Evolutionary conservation across 2,329 filamentous ascomycete genomes (phyloP).

Genomic region (Fusarium sarcochroum): DNA sequence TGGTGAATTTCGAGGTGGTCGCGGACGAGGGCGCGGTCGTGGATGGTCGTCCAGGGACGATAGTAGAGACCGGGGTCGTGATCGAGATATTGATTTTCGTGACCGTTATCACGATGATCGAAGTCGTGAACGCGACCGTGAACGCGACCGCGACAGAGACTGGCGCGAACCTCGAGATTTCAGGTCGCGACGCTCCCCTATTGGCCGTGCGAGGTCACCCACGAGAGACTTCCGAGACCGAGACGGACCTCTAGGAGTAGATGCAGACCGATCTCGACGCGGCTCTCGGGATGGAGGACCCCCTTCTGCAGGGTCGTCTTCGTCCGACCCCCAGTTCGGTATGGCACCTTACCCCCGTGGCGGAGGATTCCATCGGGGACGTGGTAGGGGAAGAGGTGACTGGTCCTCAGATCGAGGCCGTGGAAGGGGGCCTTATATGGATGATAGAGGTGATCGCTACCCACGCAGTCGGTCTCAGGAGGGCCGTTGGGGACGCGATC

Average conservation of each 20-base stretch:
- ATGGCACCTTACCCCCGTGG: conserved; percentile 67
- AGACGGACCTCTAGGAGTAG: conserved; percentile 73
- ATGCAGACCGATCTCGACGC: conserved; percentile 76
- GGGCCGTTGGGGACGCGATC: conserved; percentile 70
- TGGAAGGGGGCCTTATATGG: conserved; percentile 68
- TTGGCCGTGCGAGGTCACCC: conserved; percentile 73
- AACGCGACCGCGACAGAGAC: conserved; percentile 66
- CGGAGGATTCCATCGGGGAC: conserved; percentile 68
- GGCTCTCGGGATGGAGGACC: conserved; percentile 79
- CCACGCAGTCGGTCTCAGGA: conserved; percentile 76
- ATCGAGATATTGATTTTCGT: conserved; percentile 72
- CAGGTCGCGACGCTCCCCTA: conserved; percentile 69
- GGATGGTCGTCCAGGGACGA: conserved; percentile 72
- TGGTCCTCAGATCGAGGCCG: conserved; percentile 64
- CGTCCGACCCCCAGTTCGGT: conserved; percentile 75
- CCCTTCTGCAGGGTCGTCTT: conserved; percentile 77
- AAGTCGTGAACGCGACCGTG: conserved; percentile 70
- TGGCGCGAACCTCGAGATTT: conserved; percentile 59
- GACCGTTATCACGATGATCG: conserved; percentile 73
- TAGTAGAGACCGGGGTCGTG: conserved; percentile 71
- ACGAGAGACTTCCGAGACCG: conserved; percentile 75
- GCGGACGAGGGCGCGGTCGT: conserved; percentile 68
- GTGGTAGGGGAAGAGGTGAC: conserved; percentile 62
- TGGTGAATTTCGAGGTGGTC: conserved; percentile 71
- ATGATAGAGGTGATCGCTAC: conserved; percentile 73